These are phyloP conservation scores for Mucor circinelloides DNA, from an alignment of 371 early-diverging fungal genomes.

Conservation along the genomic window DNA sequence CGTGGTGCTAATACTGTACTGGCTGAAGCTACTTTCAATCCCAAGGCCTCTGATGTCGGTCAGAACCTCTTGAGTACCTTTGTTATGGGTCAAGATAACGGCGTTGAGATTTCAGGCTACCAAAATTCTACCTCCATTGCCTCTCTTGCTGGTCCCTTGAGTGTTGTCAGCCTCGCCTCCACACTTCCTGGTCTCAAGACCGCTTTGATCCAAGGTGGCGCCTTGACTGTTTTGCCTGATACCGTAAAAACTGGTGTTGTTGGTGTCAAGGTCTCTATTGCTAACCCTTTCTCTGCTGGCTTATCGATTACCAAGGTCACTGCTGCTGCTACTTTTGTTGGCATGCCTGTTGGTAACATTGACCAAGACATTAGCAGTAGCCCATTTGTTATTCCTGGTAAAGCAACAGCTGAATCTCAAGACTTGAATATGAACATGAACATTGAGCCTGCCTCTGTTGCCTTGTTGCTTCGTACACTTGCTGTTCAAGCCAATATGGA, in stretches of 20 bases:
- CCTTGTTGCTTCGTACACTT: slow-evolving; percentile 48
- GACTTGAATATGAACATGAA: slow-evolving; percentile 45
- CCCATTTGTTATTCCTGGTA: slow-evolving; percentile 44
- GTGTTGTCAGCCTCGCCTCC: slow-evolving; percentile 44
- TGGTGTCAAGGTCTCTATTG: slow-evolving; percentile 53
- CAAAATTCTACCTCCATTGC: slow-evolving; percentile 49
- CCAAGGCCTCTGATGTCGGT: slow-evolving; percentile 50
- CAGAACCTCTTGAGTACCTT: slow-evolving; percentile 53
- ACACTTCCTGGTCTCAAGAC: slow-evolving; percentile 58
- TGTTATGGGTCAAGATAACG: slow-evolving; percentile 55
- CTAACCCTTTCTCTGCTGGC: slow-evolving; percentile 59
- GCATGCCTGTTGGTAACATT: slow-evolving; percentile 57
- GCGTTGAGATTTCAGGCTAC: slow-evolving; percentile 51
- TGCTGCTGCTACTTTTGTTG: slow-evolving; percentile 53
- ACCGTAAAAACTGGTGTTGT: slow-evolving; percentile 49
- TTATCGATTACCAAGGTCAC: slow-evolving; percentile 52
- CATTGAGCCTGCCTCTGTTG: slow-evolving; percentile 47
- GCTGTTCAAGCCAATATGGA: slow-evolving; percentile 52
- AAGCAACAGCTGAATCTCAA: slow-evolving; percentile 35
- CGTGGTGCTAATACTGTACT: slow-evolving; percentile 55
- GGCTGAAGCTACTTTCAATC: slow-evolving; percentile 53
- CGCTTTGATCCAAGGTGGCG: slow-evolving; percentile 48
- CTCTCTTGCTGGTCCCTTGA: slow-evolving; percentile 50
- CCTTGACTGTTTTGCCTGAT: slow-evolving; percentile 44
- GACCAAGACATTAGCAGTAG: slow-evolving; percentile 48